Evolutionary conservation across 257 asterid species (phyloP).

Genomic region (Cordia subcordata): DNA sequence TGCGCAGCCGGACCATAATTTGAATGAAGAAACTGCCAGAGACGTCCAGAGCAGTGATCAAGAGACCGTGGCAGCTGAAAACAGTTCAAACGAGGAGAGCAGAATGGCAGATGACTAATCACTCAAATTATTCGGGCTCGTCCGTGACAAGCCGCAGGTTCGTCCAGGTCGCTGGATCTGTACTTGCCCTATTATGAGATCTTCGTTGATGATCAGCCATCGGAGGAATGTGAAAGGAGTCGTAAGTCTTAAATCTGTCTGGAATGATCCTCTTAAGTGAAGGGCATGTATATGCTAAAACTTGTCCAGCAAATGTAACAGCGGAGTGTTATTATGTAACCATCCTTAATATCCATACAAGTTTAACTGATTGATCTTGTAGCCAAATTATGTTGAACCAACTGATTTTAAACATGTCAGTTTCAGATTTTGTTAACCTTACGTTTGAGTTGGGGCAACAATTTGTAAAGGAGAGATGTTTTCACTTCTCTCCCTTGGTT

Average conservation of each 20-base stretch:
- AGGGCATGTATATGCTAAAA: background rate
- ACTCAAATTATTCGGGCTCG: too few relatives aligned
- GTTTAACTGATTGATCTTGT: background rate
- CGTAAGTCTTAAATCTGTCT: background rate
- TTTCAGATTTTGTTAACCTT: too few relatives aligned
- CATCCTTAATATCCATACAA: background rate
- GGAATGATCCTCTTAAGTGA: background rate
- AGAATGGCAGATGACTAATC: constrained; percentile 6
- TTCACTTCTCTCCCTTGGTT: too few relatives aligned
- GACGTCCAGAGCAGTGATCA: background rate
- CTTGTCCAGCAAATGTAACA: background rate
- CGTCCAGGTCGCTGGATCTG: background rate
- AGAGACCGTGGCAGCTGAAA: background rate
- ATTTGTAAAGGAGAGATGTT: too few relatives aligned
- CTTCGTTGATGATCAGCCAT: too few relatives aligned
- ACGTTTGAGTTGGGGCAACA: too few relatives aligned
- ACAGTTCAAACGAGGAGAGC: constrained; percentile 2
- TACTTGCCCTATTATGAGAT: too few relatives aligned
- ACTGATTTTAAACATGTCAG: too few relatives aligned
- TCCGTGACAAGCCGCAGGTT: background rate
- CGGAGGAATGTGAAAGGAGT: too few relatives aligned
- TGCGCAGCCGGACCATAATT: constrained; percentile 5
- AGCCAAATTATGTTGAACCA: too few relatives aligned
- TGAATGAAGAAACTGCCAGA: constrained; percentile 9
- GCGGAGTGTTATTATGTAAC: background rate